Percentiles rank a stretch among this genome's conserved stretches.
Conservation (phyloP, 805 yeast genomes). For the Priceomyces fermenticarens region DNA sequence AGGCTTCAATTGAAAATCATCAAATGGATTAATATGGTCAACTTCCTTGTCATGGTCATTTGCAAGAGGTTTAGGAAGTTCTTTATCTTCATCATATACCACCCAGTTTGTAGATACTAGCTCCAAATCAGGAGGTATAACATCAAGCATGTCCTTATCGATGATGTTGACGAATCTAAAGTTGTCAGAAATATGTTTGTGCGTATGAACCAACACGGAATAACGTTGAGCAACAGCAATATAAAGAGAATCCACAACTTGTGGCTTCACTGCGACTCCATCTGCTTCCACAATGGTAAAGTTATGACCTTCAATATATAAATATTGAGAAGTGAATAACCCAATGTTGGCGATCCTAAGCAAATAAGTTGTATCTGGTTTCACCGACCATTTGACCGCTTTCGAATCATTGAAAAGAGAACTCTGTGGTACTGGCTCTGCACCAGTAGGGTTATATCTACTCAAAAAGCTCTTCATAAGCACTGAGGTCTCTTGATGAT, state of each 20-base stretch:
- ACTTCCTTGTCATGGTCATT: slow-evolving; percentile 25
- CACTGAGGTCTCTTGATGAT: slow-evolving; percentile 59
- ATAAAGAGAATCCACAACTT: slow-evolving; percentile 66
- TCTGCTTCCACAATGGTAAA: slow-evolving; percentile 89
- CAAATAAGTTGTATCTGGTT: slow-evolving; percentile 83
- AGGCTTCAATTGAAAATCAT: slow-evolving; percentile 36
- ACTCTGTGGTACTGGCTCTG: slow-evolving; percentile 92
- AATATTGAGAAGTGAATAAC: slow-evolving; percentile 86
- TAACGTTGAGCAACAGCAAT: slow-evolving; percentile 92
- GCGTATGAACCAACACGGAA: slow-evolving; percentile 73
- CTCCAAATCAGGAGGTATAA: slow-evolving; percentile 57
- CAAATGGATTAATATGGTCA: slow-evolving; percentile 47
- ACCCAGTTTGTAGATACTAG: slow-evolving; percentile 76
- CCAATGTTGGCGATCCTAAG: slow-evolving; percentile 82
- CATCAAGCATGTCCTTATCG: slow-evolving; percentile 83
- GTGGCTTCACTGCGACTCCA: slow-evolving; percentile 80
- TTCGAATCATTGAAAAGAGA: slow-evolving; percentile 78
- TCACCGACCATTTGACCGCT: slow-evolving; percentile 70
- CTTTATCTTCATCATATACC: slow-evolving; percentile 48
- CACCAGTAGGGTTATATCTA: slow-evolving; percentile 91
- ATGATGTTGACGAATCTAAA: slow-evolving; percentile 80
- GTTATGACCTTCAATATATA: slow-evolving; percentile 85
- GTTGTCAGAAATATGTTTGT: slow-evolving; percentile 56
- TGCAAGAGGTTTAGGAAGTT: slow-evolving; percentile 31
- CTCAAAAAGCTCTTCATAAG: slow-evolving; percentile 59